Percentiles rank a stretch among this genome's conserved stretches.
Conservation (phyloP, 1,139 yeast genomes). For the Lodderomyces elongisporus region DNA sequence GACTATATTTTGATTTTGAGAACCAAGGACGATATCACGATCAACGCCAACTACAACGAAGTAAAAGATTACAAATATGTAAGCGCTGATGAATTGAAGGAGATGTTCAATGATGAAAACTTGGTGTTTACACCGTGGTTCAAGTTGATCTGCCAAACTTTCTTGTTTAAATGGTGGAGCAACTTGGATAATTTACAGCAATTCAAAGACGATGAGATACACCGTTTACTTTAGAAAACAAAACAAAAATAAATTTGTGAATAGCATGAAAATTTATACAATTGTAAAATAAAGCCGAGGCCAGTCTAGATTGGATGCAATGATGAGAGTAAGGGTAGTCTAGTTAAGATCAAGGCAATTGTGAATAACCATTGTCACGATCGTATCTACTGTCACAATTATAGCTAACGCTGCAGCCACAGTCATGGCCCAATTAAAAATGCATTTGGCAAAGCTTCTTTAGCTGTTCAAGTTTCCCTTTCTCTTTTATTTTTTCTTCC, state of each 20-base stretch:
- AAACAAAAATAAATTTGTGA: not conserved
- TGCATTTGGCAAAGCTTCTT: too few relatives aligned
- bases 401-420: too few relatives aligned
- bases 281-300: not conserved
- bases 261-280: not conserved
- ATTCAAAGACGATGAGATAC: constrained; percentile 43
- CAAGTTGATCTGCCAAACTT: constrained; percentile 86
- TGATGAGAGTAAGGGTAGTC: too few relatives aligned
- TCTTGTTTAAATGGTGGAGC: constrained; percentile 93
- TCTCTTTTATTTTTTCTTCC: too few relatives aligned
- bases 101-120: constrained; percentile 64
- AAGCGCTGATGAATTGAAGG: constrained; percentile 55
- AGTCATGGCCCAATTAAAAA: too few relatives aligned
- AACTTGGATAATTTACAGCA: constrained; percentile 52
- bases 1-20: constrained; percentile 85
- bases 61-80: constrained; percentile 81
- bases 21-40: constrained; percentile 48
- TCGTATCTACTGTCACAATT: too few relatives aligned
- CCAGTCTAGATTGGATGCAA: too few relatives aligned
- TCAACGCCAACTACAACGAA: constrained; percentile 67
- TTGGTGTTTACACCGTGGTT: constrained; percentile 96
- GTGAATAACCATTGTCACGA: too few relatives aligned
- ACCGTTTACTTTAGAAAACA: constrained; percentile 25
- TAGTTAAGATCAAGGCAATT: too few relatives aligned
- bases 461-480: too few relatives aligned